Conservation (phyloP, 2,329 filamentous ascomycete species). For the Ceratocystis albifundus region DNA sequence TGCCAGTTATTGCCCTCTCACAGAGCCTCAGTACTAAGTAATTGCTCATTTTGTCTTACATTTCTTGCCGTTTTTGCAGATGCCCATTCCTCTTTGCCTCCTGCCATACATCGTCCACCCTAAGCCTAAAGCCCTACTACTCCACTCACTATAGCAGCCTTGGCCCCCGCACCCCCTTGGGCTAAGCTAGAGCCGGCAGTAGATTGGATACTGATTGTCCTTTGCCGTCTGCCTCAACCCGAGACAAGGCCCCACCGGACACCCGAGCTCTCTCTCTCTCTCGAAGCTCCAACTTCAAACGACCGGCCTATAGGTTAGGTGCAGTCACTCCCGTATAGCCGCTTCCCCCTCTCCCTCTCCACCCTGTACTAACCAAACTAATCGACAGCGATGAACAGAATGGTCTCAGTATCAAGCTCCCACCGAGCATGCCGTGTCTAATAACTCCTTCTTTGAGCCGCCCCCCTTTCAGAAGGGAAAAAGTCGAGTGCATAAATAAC, state of each 20-base stretch:
- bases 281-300: not conserved
- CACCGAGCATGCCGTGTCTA: not conserved
- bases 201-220: not conserved
- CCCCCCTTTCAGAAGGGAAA: not conserved
- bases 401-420: not conserved
- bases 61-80: not conserved
- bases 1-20: not conserved
- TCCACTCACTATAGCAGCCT: not conserved
- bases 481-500: not conserved
- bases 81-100: not conserved
- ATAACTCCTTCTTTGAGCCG: not conserved
- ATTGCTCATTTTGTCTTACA: not conserved
- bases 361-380: not conserved
- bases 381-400: too few relatives aligned
- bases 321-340: not conserved
- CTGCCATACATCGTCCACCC: not conserved
- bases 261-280: not conserved
- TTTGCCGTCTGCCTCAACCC: constrained; percentile 2
- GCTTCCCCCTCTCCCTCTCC: not conserved
- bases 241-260: constrained; percentile 10
- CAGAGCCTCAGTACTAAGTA: not conserved
- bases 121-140: not conserved
- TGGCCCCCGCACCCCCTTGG: not conserved
- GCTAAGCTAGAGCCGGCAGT: not conserved
- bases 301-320: not conserved